Conservation (phyloP, 2,329 filamentous ascomycete genomes). For the Fusarium piperis region DNA sequence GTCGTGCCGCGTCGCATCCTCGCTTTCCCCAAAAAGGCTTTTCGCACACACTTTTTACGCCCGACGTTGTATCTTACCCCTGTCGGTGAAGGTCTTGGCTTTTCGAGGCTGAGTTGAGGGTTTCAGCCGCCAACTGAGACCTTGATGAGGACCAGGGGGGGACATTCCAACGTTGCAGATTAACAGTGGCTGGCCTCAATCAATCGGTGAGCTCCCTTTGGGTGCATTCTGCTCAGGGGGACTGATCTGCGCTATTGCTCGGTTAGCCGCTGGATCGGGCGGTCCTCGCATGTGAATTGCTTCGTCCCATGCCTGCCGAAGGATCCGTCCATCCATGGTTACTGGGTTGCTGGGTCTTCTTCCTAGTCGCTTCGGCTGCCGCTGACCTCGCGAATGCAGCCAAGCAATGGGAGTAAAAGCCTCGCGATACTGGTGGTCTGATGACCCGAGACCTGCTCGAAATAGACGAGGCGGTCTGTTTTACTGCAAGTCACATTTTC, state of each 20-base stretch:
- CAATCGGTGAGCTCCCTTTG: background rate
- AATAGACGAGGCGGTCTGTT: background rate
- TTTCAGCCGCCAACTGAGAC: conserved; percentile 17
- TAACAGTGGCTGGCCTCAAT: conserved; percentile 8
- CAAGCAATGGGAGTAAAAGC: background rate
- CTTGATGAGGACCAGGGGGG: conserved; percentile 18
- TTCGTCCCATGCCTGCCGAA: background rate
- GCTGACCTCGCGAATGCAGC: background rate
- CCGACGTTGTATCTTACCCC: conserved; percentile 8
- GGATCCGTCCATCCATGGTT: background rate
- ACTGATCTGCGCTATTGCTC: background rate
- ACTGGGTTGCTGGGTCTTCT: background rate
- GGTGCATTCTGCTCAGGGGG: background rate
- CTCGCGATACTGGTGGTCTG: background rate
- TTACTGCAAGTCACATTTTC: background rate
- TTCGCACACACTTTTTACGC: conserved; percentile 9
- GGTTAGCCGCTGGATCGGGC: background rate
- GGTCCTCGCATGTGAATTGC: background rate
- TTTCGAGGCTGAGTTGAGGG: conserved; percentile 25
- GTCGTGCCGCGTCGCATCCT: background rate
- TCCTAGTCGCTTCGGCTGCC: background rate
- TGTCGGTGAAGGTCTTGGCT: conserved; percentile 17
- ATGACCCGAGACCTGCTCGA: background rate
- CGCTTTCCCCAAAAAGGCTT: background rate
- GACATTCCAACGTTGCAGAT: conserved; percentile 24